Evolutionary conservation across 257 asterid species (phyloP).

Genomic region (Thymus quinquecostatus): DNA sequence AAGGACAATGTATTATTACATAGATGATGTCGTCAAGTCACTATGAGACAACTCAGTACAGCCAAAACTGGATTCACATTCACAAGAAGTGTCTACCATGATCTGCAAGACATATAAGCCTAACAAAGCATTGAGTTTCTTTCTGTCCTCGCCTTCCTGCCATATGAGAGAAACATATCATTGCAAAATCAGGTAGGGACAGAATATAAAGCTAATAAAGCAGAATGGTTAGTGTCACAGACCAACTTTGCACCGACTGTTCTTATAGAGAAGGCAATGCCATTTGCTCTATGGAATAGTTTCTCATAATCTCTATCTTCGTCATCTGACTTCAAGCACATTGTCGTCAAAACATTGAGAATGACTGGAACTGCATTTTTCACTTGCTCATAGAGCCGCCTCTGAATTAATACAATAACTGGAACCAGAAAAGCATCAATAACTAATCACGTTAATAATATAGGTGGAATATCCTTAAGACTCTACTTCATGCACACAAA

Average conservation of each 20-base stretch:
- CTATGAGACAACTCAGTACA: slow-evolving; percentile 27
- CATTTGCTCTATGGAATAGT: slow-evolving; percentile 55
- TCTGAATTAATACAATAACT: slow-evolving; percentile 65
- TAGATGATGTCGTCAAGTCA: slow-evolving; percentile 25
- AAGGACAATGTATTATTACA: slow-evolving; percentile 34
- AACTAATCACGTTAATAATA: slow-evolving; percentile 2
- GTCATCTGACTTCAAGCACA: slow-evolving; percentile 46
- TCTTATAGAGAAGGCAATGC: slow-evolving; percentile 69
- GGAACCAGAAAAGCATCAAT: slow-evolving; percentile 42
- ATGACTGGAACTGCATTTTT: slow-evolving; percentile 73
- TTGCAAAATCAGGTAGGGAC: slow-evolving; percentile 24
- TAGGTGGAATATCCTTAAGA: slow-evolving; percentile 11
- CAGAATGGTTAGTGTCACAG: slow-evolving; percentile 34
- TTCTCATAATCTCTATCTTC: slow-evolving; percentile 52
- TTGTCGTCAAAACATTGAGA: slow-evolving; percentile 56
- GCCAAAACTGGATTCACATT: slow-evolving; percentile 38
- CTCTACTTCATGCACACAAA: neutral
- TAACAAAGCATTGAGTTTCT: slow-evolving; percentile 64
- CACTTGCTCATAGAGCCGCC: slow-evolving; percentile 74
- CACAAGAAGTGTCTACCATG: slow-evolving; percentile 64
- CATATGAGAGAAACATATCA: slow-evolving; percentile 27
- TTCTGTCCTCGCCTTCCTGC: slow-evolving; percentile 64
- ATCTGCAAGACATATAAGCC: slow-evolving; percentile 82
- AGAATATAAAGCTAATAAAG: slow-evolving; percentile 28
- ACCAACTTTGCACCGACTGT: slow-evolving; percentile 65